Base-by-base conservation (phyloP, 768 basidiomycete genomes). In the Lepiota venenata region DNA sequence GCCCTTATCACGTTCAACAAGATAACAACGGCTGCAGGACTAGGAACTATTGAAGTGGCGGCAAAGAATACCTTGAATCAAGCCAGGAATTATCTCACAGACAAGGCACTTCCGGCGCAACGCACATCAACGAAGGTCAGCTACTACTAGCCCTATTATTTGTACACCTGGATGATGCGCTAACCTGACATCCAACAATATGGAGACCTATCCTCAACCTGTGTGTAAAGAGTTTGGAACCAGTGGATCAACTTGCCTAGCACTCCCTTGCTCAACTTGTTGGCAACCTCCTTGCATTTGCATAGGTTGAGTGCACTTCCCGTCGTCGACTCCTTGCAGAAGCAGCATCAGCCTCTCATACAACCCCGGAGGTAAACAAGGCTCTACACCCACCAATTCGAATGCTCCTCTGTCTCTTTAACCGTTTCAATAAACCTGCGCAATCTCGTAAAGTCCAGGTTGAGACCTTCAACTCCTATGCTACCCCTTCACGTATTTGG, bases 391-490 rank as follows among this genome's bases (percentile, higher is more conserved):
- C 82, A 0, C 82, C 87, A 0, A 70, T 69, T 12, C 91, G 94
- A 61, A 96, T 98, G 93, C 70, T 98, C 9, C 66, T 65, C n/a
- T 83, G 84, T 49, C 78, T 98, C 2, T 93, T 93, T 0, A 68
- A 69, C 0, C 87, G 88, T 25, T 91, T 93, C 73, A 96, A 92
- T 74, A 90, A 87, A 65, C 70, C 82, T 1, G 75, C 81, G 36
- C 62, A 81, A 0, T 76, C 87, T 1, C 83, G 89, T 37, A 85
- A 85, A 68, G 81, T 82, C 2, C 82, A 90, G 18, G 85, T 93
- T 32, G 93, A 91, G 6, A 80, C 98, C 18, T 87, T 97, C 64
- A 92, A 97, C 58, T 86, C 91, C 60, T 97, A 98, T 63, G 79
- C 85, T 4, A 82, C 89, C 0, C 68, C 95, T 76, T 98, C 58